Base-by-base conservation (phyloP, 23 red algal species). In the Gracilaria vermiculophylla region DNA sequence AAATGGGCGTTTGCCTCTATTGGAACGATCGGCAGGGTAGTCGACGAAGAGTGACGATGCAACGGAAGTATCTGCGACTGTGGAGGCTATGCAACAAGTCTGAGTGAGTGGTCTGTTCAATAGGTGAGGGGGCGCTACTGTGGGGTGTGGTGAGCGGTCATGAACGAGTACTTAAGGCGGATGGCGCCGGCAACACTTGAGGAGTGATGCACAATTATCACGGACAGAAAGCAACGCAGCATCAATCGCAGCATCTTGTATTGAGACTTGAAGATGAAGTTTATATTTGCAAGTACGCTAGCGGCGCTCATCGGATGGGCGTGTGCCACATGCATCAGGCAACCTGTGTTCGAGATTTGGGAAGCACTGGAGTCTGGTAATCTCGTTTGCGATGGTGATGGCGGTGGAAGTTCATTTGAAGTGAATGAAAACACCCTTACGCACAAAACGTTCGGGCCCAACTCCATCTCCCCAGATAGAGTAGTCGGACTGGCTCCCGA, bases 341-440 rank as follows among this genome's bases (percentile, higher is more conserved):
- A 73, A 73, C 67, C 67, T 27, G 67, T 73, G 67, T 73, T 73
- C 42, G 67, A 73, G 17, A 73, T 48, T n/a, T 73, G 67, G 67
- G 67, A 73, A 25, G 67, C 67, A 28, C 67, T 73, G 2, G 67
- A 73, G 67, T 73, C 67, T 39, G 67, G 37, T 25, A 37, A 39
- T 19, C 42, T 73, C 7, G 24, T 73, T 12, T 73, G 67, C 23
- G 67, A 73, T 20, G 67, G 67, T 23, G 67, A 73, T 32, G 67
- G 6, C 21, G 67, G 67, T 1, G 67, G 67, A 16, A 73, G 39
- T 31, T 28, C 39, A 20, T 73, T 73, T 47, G n/a, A 48, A 13
- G 67, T 73, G 5, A 13, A 73, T 40, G 31, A 39, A 25, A 37
- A 73, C 5, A 73, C 20, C 20, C 15, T 73, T 17, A 48, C 42